Conservation (phyloP, 371 early-diverging fungal species). For the Mucor indicus region DNA sequence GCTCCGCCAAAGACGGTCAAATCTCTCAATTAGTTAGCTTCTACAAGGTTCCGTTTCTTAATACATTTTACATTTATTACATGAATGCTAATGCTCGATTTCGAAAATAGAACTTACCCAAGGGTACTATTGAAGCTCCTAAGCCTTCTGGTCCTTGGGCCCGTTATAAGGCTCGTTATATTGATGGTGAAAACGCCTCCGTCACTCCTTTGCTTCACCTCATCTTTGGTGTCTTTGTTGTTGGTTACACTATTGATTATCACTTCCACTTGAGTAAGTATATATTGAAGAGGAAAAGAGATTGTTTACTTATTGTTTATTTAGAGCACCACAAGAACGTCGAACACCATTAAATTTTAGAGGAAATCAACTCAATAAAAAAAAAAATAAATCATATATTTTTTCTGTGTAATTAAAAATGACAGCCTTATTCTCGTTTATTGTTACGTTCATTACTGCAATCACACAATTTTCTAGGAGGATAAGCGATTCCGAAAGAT, state of each 20-base stretch:
- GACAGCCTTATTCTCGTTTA: too few relatives aligned
- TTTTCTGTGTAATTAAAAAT: too few relatives aligned
- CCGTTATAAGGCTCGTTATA: conserved; percentile 63
- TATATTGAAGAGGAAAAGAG: too few relatives aligned
- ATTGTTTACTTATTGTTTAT: conserved; percentile 1
- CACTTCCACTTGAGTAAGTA: conserved; percentile 71
- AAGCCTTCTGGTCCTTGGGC: conserved; percentile 49
- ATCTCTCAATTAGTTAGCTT: conserved; percentile 45
- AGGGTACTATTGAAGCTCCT: conserved; percentile 39
- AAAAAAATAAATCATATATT: too few relatives aligned
- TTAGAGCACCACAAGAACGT: conserved; percentile 73
- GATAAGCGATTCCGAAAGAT: too few relatives aligned
- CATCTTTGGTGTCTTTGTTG: conserved; percentile 51
- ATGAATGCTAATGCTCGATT: not conserved
- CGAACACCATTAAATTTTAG: conserved; percentile 60
- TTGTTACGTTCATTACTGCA: too few relatives aligned
- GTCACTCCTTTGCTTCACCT: conserved; percentile 57
- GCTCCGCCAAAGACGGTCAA: conserved; percentile 43
- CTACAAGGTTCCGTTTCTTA: conserved; percentile 39
- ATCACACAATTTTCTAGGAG: too few relatives aligned
- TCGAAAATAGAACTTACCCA: conserved; percentile 49
- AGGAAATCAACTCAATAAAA: too few relatives aligned
- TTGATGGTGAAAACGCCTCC: conserved; percentile 62
- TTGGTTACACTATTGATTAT: conserved; percentile 63
- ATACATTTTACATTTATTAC: too few relatives aligned